Evolutionary conservation across 1,284 basidiomycete genomes (phyloP).

Genomic region (Cryptococcus sp.): DNA sequence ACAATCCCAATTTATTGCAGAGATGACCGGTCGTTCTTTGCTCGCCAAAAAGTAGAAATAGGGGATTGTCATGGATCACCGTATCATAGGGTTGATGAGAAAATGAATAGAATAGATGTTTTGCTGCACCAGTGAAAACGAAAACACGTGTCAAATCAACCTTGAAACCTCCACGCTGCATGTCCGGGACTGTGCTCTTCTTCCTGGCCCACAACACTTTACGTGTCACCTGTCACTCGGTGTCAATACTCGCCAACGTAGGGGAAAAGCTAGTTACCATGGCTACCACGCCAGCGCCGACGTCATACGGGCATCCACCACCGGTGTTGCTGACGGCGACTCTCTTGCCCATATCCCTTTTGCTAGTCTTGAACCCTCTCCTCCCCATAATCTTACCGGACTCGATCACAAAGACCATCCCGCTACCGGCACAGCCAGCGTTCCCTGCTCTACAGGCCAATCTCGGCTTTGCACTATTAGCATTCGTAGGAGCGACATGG

Average conservation of each 20-base stretch:
- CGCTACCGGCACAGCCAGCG: constrained; percentile 35
- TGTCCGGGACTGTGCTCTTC: too few relatives aligned
- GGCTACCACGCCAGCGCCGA: neutral
- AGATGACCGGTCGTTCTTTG: constrained; percentile 64
- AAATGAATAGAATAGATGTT: too few relatives aligned
- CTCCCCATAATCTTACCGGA: constrained; percentile 38
- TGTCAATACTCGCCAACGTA: neutral
- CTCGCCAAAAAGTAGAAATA: constrained; percentile 51
- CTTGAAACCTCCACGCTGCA: too few relatives aligned
- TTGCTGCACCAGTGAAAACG: too few relatives aligned
- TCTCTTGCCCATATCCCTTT: constrained; percentile 41
- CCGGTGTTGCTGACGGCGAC: constrained; percentile 39
- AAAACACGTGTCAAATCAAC: too few relatives aligned
- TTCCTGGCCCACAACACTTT: too few relatives aligned
- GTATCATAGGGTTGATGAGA: neutral
- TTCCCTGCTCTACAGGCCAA: constrained; percentile 60
- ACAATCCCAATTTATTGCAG: constrained; percentile 39
- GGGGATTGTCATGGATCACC: neutral
- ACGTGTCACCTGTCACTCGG: too few relatives aligned
- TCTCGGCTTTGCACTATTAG: constrained; percentile 76
- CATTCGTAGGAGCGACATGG: constrained; percentile 70
- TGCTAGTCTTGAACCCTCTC: constrained; percentile 44
- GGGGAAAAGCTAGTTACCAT: neutral
- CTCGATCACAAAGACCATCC: constrained; percentile 23
- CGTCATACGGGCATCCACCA: constrained; percentile 30